These are phyloP conservation scores for Pseudogymnoascus sp. DNA, from an alignment of 2,329 filamentous ascomycete genomes.

Conservation along the genomic window DNA sequence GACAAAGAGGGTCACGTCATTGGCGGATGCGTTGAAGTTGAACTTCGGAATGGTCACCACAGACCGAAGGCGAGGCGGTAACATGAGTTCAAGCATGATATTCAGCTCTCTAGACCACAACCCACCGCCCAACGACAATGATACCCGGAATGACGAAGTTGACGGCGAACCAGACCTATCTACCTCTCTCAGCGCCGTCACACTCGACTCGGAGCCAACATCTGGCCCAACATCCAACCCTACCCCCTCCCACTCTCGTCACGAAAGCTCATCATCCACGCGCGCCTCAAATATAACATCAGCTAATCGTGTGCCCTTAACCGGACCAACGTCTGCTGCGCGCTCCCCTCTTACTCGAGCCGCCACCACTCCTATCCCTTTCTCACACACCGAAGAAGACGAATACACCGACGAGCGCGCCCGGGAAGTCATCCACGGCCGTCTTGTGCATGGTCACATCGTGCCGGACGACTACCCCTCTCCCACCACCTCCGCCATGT, in stretches of 20 bases:
- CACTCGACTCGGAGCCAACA: background rate
- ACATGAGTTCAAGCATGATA: constrained; percentile 72
- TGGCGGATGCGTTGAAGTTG: constrained; percentile 91
- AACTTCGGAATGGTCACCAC: constrained; percentile 97
- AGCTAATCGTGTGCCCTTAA: constrained; percentile 17
- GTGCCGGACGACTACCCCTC: constrained; percentile 91
- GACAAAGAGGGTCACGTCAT: constrained; percentile 90
- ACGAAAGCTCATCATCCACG: constrained; percentile 20
- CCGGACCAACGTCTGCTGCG: constrained; percentile 10
- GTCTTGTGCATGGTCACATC: constrained; percentile 87
- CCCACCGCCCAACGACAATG: background rate
- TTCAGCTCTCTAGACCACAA: constrained; percentile 2
- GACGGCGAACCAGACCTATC: background rate
- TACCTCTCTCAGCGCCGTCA: background rate
- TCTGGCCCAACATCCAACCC: constrained; percentile 12
- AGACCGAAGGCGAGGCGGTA: constrained; percentile 56
- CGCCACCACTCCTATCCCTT: constrained; percentile 16
- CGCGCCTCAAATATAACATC: constrained; percentile 18
- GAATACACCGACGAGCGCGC: constrained; percentile 59
- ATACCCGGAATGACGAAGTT: background rate
- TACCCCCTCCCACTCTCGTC: constrained; percentile 19
- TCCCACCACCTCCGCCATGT: constrained; percentile 60
- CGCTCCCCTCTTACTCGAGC: constrained; percentile 21
- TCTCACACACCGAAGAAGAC: constrained; percentile 18
- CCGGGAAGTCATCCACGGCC: constrained; percentile 81